Evolutionary conservation across 169 alveolate genomes (phyloP), one percentile per base, ranked within the genome.

Genomic region (Plasmodium berghei): DNA sequence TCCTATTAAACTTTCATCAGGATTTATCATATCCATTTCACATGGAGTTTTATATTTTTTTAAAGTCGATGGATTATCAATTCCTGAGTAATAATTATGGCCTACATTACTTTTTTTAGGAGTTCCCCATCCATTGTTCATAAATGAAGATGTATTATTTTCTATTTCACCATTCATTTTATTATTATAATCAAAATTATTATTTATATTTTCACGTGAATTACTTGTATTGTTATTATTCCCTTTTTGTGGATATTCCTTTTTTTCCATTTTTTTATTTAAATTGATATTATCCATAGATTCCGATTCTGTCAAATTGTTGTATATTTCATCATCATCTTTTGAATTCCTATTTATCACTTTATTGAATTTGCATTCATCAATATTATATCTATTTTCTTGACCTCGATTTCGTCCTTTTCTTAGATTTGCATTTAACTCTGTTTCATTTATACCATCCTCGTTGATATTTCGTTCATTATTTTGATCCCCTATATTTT

Each of bases 1-100:
- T 45, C 91, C 91, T 48, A 86, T 86, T 71, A 86, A 86, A 20
- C 91, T 86, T 16, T 55, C 87, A 86, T 86, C 91, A 16, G 91
- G 91, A 2, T 86, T 34, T 14, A 86, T 10, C 91, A 86, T 86
- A 46, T 86, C 91, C 73, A 70, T 86, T 86, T 86, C 91, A 40
- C 75, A 69, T 6, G 91, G 91, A 16, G 91, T 86, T 71, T 71
- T 86, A 16, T 86, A 86, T 40, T 86, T 86, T 20, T 70, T 86
- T 24, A 59, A 34, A 14, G 87, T 71, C 0, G 91, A 86, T n/a
- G 73, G 74, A 48, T 69, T 70, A 48, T 86, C 91, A 20, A 63
- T 71, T 26, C 73, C 87, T 1, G 87, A 58, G 18, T 77, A 77
- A 59, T 71, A 86, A 34, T 34, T 34, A 52, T 22, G 52, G 0